These are phyloP conservation scores for Metrosideros polymorpha DNA, from an alignment of 441 rosid genomes.

Conservation along the genomic window DNA sequence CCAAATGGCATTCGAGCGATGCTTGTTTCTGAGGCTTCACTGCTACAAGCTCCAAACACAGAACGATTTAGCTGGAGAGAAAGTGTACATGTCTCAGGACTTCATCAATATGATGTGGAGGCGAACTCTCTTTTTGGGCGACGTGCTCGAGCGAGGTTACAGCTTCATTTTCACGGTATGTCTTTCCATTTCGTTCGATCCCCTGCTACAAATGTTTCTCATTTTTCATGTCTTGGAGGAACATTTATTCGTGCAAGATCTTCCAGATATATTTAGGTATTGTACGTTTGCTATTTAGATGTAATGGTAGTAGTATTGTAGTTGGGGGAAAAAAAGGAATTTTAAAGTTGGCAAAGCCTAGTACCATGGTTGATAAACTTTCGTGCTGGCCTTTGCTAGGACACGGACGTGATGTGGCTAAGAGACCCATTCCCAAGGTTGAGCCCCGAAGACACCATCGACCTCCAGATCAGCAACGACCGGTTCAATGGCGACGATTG, in stretches of 20 bases:
- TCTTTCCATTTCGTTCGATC: background rate
- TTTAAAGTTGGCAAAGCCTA: background rate
- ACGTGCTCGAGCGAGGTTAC: conserved; percentile 33
- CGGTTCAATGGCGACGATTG: conserved; percentile 18
- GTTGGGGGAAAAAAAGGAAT: background rate
- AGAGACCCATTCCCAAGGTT: conserved; percentile 48
- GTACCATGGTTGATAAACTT: background rate
- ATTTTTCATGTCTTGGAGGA: background rate
- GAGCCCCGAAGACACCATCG: conserved; percentile 29
- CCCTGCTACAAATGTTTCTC: background rate
- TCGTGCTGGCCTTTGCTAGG: conserved; percentile 21
- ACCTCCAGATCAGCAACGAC: conserved; percentile 73
- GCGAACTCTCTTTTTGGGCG: conserved; percentile 27
- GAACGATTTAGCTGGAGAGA: conserved; percentile 18
- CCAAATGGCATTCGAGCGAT: conserved; percentile 22
- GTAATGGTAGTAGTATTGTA: background rate
- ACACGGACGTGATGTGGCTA: conserved; percentile 80
- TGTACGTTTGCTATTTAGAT: background rate
- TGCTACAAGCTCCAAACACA: conserved; percentile 33
- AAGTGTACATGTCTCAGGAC: conserved; percentile 30
- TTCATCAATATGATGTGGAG: conserved; percentile 49
- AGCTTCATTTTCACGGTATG: conserved; percentile 37
- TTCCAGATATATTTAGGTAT: background rate
- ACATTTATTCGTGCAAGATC: background rate
- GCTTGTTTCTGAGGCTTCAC: conserved; percentile 33